Base-by-base conservation (phyloP, 2,329 filamentous ascomycete genomes). In the Nemania serpens region DNA sequence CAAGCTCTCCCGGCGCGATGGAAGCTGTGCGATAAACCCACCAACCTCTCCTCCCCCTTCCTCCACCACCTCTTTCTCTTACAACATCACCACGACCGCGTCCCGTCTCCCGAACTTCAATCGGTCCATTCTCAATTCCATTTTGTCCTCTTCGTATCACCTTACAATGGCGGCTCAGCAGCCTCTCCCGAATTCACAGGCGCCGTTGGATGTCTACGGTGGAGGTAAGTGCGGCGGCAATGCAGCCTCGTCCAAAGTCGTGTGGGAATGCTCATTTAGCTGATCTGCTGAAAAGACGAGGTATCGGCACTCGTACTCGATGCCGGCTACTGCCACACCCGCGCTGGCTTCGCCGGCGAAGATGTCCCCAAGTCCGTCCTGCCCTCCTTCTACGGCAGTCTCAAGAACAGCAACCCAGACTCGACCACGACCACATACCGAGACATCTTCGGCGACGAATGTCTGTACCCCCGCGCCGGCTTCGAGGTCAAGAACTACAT, bases 301-400 rank as follows among this genome's bases (percentile, higher is more conserved):
- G 93, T 99, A 67, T 96, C 93, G 37, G 96, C 96, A 54, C 90
- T 99, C 69, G 91, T 99, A 39, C 91, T 99, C 73, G 95, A 99
- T 74, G 91, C 95, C 2, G 95, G 96, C 64, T 97, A 93, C 79
- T 91, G 91, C 73, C 89, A 88, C 69, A 93, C 91, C 42, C 93
- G 96, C 77, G 95, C 93, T 62, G 95, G 95, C 60, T 99, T 98
- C 73, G 96, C 96, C 12, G 95, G 96, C 73, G 96, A 99, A 84
- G 95, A 99, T 78, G 90, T 93, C 0, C 95, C 95, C 69, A 98
- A 98, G 81, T 93, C 91, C 33, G 88, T 98, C 59, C 84, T 96
- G 60, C 93, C 94, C 29, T 95, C 93, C 46, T 92, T 90, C 79
- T 99, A 99, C 78, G 93, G 91, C 56, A 79, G 83, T 72, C 71